Conservation (phyloP, 2,329 filamentous ascomycete genomes). For the Calonectria hawksworthii region DNA sequence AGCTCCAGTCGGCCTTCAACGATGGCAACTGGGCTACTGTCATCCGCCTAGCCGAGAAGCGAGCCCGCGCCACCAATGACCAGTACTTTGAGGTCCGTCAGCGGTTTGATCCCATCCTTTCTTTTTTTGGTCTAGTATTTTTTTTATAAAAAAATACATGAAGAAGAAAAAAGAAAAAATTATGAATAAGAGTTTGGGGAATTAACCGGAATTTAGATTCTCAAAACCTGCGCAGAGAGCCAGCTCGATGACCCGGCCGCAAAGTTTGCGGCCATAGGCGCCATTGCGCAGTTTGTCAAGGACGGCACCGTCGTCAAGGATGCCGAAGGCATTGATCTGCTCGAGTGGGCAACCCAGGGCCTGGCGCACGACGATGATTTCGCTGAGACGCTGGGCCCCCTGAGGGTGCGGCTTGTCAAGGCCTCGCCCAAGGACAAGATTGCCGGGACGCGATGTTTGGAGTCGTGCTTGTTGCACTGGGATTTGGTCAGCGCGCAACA, state of each 20-base stretch:
- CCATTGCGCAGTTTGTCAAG: slow-evolving; percentile 61
- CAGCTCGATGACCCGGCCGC: slow-evolving; percentile 64
- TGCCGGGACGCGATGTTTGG: slow-evolving; percentile 60
- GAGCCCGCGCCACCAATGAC: slow-evolving; percentile 63
- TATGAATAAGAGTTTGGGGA: not conserved
- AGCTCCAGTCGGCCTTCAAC: slow-evolving; percentile 68
- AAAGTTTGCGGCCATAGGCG: slow-evolving; percentile 59
- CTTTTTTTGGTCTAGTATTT: not conserved
- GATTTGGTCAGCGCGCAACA: slow-evolving; percentile 71
- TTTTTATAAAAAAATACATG: not conserved
- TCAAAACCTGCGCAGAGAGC: slow-evolving; percentile 66
- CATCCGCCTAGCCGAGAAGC: slow-evolving; percentile 66
- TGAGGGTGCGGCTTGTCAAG: slow-evolving; percentile 67
- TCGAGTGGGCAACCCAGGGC: slow-evolving; percentile 66
- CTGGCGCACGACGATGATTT: slow-evolving; percentile 58
- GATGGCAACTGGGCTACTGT: slow-evolving; percentile 68
- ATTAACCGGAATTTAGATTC: slow-evolving; percentile 50
- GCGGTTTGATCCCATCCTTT: not conserved
- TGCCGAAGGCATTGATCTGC: slow-evolving; percentile 65
- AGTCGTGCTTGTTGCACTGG: slow-evolving; percentile 67
- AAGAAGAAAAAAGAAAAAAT: not conserved
- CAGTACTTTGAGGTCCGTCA: slow-evolving; percentile 67
- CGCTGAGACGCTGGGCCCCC: slow-evolving; percentile 61
- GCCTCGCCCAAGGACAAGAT: slow-evolving; percentile 63
- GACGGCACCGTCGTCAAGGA: slow-evolving; percentile 63